Conservation (phyloP, 352 stramenopile genomes). For the Globisporangium iwayamae region DNA sequence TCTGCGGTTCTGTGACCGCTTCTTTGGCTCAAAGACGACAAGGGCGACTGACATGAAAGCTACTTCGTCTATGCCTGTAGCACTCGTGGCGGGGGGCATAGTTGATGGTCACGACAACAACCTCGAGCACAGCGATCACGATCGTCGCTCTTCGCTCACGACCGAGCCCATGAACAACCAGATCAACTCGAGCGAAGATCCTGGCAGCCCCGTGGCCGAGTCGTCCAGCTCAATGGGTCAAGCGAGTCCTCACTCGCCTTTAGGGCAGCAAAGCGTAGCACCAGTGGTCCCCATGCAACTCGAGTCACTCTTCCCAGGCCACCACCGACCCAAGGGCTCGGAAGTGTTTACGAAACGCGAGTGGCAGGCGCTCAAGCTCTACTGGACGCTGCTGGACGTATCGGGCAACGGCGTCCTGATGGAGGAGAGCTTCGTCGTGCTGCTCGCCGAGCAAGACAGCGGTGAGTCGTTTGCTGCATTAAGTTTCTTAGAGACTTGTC, state of each 20-base stretch:
- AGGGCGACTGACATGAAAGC: constrained; percentile 1
- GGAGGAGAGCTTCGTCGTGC: constrained; percentile 79
- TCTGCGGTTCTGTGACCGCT: constrained; percentile 64
- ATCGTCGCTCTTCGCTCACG: constrained; percentile 10
- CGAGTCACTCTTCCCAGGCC: neutral
- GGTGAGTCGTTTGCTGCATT: constrained; percentile 30
- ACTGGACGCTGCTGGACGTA: constrained; percentile 66
- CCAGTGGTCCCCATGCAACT: constrained; percentile 3
- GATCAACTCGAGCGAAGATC: constrained; percentile 12
- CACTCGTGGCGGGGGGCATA: neutral
- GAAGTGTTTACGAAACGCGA: constrained; percentile 62
- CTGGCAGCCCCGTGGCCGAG: constrained; percentile 5
- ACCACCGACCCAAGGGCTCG: constrained; percentile 26
- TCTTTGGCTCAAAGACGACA: constrained; percentile 30
- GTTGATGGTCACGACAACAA: neutral
- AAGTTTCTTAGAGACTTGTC: neutral
- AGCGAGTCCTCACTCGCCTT: neutral
- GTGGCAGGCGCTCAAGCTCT: constrained; percentile 78
- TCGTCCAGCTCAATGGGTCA: constrained; percentile 1
- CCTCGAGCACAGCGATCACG: neutral
- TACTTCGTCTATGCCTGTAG: constrained; percentile 1
- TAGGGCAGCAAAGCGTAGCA: neutral
- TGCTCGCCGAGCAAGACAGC: constrained; percentile 77
- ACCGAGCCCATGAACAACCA: constrained; percentile 15
- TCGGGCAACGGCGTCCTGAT: constrained; percentile 64